Evolutionary conservation across 805 yeast genomes (phyloP).

Genomic region (Zygoascus tannicola): DNA sequence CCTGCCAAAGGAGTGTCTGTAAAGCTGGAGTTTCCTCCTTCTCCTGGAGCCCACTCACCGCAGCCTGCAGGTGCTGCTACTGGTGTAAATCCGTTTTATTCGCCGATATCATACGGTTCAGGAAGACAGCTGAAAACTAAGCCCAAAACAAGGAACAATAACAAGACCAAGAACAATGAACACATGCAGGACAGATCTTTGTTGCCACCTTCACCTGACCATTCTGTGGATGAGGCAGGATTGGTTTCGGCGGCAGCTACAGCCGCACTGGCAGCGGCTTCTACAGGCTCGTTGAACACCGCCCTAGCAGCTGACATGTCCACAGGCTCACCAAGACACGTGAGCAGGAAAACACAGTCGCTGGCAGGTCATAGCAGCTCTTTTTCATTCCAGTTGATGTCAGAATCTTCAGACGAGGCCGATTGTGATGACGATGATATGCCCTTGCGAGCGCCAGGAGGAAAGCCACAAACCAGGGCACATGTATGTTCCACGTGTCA

Average conservation of each 20-base stretch:
- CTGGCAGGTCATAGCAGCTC: not conserved
- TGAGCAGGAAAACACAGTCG: too few relatives aligned
- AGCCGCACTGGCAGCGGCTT: constrained; percentile 2
- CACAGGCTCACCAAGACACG: not conserved
- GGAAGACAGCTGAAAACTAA: not conserved
- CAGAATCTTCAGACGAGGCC: not conserved
- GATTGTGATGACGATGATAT: not conserved
- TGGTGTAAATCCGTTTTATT: constrained; percentile 29
- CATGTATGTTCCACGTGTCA: constrained; percentile 28
- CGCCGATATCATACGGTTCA: constrained; percentile 21
- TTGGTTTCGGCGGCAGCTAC: constrained; percentile 14
- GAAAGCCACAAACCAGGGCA: not conserved
- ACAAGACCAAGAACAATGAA: not conserved
- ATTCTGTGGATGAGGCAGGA: constrained; percentile 13
- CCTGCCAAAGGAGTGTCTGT: constrained; percentile 7
- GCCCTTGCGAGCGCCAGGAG: not conserved
- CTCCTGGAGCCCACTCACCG: not conserved
- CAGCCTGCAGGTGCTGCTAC: constrained; percentile 3
- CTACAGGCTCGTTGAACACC: not conserved
- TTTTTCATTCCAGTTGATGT: not conserved
- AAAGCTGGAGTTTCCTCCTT: constrained; percentile 15
- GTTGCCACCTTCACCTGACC: not conserved
- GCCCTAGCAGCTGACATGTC: not conserved
- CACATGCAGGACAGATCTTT: not conserved
- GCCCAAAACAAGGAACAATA: not conserved